Percentiles rank a stretch among this genome's conserved stretches.
Evolutionary conservation across 352 stramenopile species (phyloP).

Genomic region (Globisporangium perplexum): DNA sequence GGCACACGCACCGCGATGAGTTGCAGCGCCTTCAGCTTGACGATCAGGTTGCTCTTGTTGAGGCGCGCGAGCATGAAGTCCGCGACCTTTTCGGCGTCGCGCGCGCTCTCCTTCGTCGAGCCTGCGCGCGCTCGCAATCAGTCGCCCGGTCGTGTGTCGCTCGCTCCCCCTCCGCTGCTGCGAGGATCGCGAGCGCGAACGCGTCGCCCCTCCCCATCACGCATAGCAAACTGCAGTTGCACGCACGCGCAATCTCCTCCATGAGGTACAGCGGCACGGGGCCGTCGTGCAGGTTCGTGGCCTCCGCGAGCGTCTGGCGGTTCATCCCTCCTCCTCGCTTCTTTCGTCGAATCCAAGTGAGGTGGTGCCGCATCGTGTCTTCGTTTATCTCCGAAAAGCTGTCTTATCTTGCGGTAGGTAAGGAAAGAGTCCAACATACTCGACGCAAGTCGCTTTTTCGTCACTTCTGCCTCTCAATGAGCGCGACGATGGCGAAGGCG

Average conservation of each 20-base stretch:
- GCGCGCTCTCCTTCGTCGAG: slow-evolving; percentile 47
- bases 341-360: neutral
- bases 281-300: slow-evolving; percentile 79
- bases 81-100: slow-evolving; percentile 71
- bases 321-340: slow-evolving; percentile 43
- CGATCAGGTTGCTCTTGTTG: slow-evolving; percentile 78
- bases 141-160: neutral
- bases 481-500: neutral
- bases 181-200: neutral
- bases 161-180: neutral
- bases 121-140: slow-evolving; percentile 20
- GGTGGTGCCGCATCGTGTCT: neutral
- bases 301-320: slow-evolving; percentile 69
- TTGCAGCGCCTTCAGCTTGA: slow-evolving; percentile 84
- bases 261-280: slow-evolving; percentile 80
- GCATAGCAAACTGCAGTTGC: neutral
- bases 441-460: neutral
- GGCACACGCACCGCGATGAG: slow-evolving; percentile 78
- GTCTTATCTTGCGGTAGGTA: neutral
- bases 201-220: neutral
- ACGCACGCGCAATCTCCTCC: slow-evolving; percentile 71
- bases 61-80: slow-evolving; percentile 74
- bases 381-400: neutral
- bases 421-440: neutral
- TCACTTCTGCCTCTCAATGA: no score